Evolutionary conservation across 805 yeast genomes (phyloP).

Genomic region (Teunomyces gatunensis): DNA sequence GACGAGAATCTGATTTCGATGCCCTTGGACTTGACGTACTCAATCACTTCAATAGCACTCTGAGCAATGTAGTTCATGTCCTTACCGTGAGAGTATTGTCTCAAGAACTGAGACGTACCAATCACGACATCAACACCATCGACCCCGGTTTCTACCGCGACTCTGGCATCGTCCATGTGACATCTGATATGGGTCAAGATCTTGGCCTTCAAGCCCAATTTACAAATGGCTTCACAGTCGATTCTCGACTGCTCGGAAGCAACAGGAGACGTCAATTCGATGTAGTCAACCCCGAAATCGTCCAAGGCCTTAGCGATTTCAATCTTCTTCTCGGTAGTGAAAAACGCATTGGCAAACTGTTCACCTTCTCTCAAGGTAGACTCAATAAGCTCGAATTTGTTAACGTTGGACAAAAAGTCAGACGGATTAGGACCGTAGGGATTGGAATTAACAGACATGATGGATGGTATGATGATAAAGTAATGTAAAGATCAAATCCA

Average conservation of each 20-base stretch:
- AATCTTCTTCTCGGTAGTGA: conserved; percentile 53
- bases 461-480: not conserved
- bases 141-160: conserved; percentile 61
- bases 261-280: conserved; percentile 59
- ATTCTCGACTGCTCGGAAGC: conserved; percentile 56
- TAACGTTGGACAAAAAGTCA: conserved; percentile 54
- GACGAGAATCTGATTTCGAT: conserved; percentile 57
- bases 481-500: not conserved
- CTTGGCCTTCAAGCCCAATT: conserved; percentile 56
- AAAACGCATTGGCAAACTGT: conserved; percentile 62
- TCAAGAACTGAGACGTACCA: conserved; percentile 57
- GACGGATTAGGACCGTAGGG: conserved; percentile 62
- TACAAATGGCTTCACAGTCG: conserved; percentile 60
- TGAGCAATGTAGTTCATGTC: conserved; percentile 60
- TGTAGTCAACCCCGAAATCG: conserved; percentile 61
- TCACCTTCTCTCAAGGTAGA: conserved; percentile 63
- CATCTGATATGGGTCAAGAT: conserved; percentile 59
- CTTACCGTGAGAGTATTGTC: conserved; percentile 59
- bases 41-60: conserved; percentile 56
- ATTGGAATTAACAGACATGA: conserved; percentile 27
- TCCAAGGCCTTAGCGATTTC: conserved; percentile 60
- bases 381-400: conserved; percentile 52
- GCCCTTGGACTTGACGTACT: conserved; percentile 59
- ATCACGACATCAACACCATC: conserved; percentile 62
- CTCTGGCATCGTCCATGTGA: conserved; percentile 60